Percentiles rank a stretch among this genome's conserved stretches.
Evolutionary conservation across 2,329 filamentous ascomycete species (phyloP).

Genomic region (Malbranchea cinnamomea): DNA sequence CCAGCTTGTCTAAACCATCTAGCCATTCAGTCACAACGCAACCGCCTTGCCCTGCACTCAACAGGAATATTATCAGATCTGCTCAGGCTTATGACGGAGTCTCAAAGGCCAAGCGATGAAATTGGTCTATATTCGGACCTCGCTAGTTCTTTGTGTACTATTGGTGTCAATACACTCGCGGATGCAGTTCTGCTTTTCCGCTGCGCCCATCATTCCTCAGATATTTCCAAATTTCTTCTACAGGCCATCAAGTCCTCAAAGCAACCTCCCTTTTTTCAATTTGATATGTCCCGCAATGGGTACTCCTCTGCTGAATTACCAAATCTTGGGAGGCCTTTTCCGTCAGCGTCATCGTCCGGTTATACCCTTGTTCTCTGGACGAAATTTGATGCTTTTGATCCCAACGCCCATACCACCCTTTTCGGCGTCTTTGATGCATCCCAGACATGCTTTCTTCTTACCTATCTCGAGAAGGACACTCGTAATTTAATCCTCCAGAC

Average conservation of each 20-base stretch:
- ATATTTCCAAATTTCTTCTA: slow-evolving; percentile 54
- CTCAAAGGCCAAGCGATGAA: slow-evolving; percentile 40
- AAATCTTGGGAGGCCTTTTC: slow-evolving; percentile 72
- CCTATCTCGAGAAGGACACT: slow-evolving; percentile 87
- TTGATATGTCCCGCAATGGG: slow-evolving; percentile 77
- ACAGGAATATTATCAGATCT: slow-evolving; percentile 56
- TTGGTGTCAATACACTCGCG: slow-evolving; percentile 66
- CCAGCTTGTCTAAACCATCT: slow-evolving; percentile 48
- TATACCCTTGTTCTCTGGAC: slow-evolving; percentile 90
- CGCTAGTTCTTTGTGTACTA: slow-evolving; percentile 51
- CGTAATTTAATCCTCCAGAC: slow-evolving; percentile 93
- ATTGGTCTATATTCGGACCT: slow-evolving; percentile 47
- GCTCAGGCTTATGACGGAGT: slow-evolving; percentile 46
- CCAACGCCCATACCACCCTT: slow-evolving; percentile 74
- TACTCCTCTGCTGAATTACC: slow-evolving; percentile 82
- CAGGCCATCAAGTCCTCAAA: slow-evolving; percentile 59
- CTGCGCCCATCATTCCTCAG: slow-evolving; percentile 36
- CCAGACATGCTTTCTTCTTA: slow-evolving; percentile 84
- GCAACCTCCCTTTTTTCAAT: slow-evolving; percentile 75
- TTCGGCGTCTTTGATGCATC: slow-evolving; percentile 89
- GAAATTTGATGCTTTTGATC: slow-evolving; percentile 73
- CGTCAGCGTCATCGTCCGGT: slow-evolving; percentile 59
- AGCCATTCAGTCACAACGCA: slow-evolving; percentile 49
- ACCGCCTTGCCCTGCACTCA: slow-evolving; percentile 55
- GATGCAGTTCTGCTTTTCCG: slow-evolving; percentile 65